Evolutionary conservation across 1,284 basidiomycete genomes (phyloP).

Genomic region (Pseudozyma thailandica): DNA sequence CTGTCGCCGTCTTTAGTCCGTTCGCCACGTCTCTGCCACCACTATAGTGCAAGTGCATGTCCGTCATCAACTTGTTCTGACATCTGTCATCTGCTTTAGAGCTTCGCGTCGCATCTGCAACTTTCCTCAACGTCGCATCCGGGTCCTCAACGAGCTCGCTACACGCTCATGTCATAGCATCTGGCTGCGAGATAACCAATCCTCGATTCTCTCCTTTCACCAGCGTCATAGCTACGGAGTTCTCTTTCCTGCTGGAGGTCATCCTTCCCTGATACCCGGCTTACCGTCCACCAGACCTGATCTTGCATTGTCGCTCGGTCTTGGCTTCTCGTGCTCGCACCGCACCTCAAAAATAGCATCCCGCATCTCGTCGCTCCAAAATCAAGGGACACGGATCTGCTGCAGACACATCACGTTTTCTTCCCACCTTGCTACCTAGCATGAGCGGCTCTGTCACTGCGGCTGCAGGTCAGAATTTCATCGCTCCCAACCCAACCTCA

Average conservation of each 20-base stretch:
- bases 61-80: too few species aligned
- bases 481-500: slow-evolving; percentile 25
- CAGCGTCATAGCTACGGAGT: slow-evolving; percentile 1
- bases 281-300: background rate
- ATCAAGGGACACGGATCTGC: slow-evolving; percentile 13
- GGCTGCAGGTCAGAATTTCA: slow-evolving; percentile 33
- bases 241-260: background rate
- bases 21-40: too few species aligned
- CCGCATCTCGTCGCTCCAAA: slow-evolving; percentile 8
- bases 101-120: too few species aligned
- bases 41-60: too few species aligned
- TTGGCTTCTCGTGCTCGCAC: background rate
- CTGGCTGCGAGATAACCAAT: slow-evolving; percentile 1
- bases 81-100: too few species aligned
- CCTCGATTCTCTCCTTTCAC: background rate
- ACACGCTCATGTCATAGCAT: slow-evolving; percentile 4
- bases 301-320: background rate
- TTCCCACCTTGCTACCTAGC: slow-evolving; percentile 21
- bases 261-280: slow-evolving; percentile 6
- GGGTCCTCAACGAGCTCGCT: too few species aligned
- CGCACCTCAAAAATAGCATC: background rate
- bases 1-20: too few species aligned
- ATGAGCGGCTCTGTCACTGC: slow-evolving; percentile 53
- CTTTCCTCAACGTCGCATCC: too few species aligned
- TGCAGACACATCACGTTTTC: background rate